Percentiles rank a stretch among this genome's conserved stretches.
Conservation (phyloP, 2,329 filamentous ascomycete species). For the Xylariales sp. region DNA sequence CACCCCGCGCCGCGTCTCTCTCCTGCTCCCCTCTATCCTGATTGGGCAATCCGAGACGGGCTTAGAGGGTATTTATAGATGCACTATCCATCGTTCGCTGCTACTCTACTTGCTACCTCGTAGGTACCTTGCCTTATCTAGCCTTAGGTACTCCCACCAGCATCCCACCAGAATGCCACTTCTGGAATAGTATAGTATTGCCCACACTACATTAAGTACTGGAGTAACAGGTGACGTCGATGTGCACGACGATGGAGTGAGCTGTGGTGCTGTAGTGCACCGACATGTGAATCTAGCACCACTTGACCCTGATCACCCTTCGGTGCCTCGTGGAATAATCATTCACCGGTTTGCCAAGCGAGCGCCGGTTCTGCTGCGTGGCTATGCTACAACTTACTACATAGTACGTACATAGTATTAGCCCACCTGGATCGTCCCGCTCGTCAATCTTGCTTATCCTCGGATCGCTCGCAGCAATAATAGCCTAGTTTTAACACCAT, state of each 20-base stretch:
- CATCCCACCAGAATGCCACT: background rate
- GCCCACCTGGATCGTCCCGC: conserved; percentile 6
- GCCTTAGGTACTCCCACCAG: too few relatives aligned
- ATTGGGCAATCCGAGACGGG: conserved; percentile 44
- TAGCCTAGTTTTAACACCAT: background rate
- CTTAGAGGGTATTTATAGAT: conserved; percentile 30
- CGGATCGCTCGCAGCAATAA: background rate
- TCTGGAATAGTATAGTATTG: background rate
- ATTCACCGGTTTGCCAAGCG: background rate
- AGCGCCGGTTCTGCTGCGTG: too few relatives aligned
- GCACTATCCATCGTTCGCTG: conserved; percentile 3
- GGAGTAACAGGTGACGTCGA: conserved; percentile 27
- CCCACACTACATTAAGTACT: background rate
- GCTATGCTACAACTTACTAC: background rate
- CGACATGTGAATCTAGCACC: conserved; percentile 4
- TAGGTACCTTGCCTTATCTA: background rate
- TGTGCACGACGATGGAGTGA: conserved; percentile 15
- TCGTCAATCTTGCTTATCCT: conserved; percentile 8
- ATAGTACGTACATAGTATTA: background rate
- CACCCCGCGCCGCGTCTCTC: conserved; percentile 34
- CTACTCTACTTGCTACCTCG: background rate
- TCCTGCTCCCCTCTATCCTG: conserved; percentile 36
- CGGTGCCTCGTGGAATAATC: conserved; percentile 7
- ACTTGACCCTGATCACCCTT: too few relatives aligned
- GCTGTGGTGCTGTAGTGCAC: background rate